Evolutionary conservation across 768 basidiomycete species (phyloP), one percentile per base, ranked within the genome.

Genomic region (Hericium coralloides): DNA sequence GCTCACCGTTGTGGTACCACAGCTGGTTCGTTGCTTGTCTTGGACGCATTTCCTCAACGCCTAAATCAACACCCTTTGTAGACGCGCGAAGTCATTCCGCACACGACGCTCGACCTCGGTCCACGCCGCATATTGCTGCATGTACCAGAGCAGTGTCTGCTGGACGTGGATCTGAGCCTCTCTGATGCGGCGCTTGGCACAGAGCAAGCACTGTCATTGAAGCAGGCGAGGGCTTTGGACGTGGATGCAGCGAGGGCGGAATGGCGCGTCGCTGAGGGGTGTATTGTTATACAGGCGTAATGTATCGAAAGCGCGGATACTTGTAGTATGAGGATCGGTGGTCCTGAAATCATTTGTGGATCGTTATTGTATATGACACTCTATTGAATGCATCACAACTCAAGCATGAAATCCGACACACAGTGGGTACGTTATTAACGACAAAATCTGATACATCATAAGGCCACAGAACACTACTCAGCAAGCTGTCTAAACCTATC

Each of bases 401-500:
- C 31, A 9, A 9, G 31, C 31, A 9, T 31, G 31, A 31, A 31
- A 31, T 31, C 31, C 31, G 31, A 31, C 31, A 31, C 31, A 31
- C 31, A 31, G 31, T 31, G 31, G 31, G 31, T 31, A 31, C 31
- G 31, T 31, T 8, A 31, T 31, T 31, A 31, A 9, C 8, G 10
- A 31, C 31, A 31, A 9, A 31, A 31, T 9, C 10, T 9, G 10
- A 31, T 31, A 31, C 31, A 31, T 31, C 31, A 9, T 9, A 31
- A 31, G 31, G 31, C 31, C 31, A 31, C 31, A 31, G 31, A 9
- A 31, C 31, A 31, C 6, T 9, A 92, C 74, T 92, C 89, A 63
- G 76, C 86, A 70, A 92, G 72, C 71, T 88, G 86, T 58, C 90
- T 82, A 79, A 98, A 97, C 67, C 89, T 94, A 71, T 94, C 92